A percentile compares a stretch with the other conserved stretches of the same genome.
Evolutionary conservation across 1,139 yeast genomes (phyloP).

Genomic region (Waltiozyma sp.): DNA sequence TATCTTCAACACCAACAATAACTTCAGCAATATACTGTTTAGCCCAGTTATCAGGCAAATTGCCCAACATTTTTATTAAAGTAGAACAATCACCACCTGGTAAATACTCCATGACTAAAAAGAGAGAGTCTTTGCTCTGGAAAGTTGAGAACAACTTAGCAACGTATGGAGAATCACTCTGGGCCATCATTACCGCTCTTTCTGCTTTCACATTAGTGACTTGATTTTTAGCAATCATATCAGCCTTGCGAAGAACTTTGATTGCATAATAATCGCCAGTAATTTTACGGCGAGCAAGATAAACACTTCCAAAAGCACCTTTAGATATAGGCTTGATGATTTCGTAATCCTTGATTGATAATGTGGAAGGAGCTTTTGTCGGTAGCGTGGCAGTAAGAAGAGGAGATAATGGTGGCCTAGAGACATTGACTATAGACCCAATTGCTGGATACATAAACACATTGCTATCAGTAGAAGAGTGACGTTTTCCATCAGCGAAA

Average conservation of each 20-base stretch:
- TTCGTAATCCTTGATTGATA: slow-evolving; percentile 82
- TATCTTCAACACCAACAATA: slow-evolving; percentile 78
- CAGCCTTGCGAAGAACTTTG: slow-evolving; percentile 85
- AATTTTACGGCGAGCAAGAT: slow-evolving; percentile 64
- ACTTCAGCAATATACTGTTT: slow-evolving; percentile 82
- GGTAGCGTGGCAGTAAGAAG: slow-evolving; percentile 45
- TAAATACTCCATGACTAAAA: slow-evolving; percentile 90
- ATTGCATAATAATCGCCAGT: slow-evolving; percentile 96
- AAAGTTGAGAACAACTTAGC: slow-evolving; percentile 84
- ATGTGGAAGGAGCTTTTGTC: slow-evolving; percentile 38
- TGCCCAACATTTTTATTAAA: slow-evolving; percentile 68
- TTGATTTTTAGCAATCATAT: slow-evolving; percentile 95
- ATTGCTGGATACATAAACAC: slow-evolving; percentile 10
- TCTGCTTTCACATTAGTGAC: slow-evolving; percentile 91
- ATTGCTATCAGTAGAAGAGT: slow-evolving; percentile 3
- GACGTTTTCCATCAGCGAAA: slow-evolving; percentile 16
- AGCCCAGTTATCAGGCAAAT: slow-evolving; percentile 81
- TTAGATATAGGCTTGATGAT: slow-evolving; percentile 87
- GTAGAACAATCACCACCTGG: slow-evolving; percentile 97
- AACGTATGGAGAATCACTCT: slow-evolving; percentile 86
- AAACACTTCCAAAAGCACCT: slow-evolving; percentile 97
- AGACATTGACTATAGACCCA: slow-evolving; percentile 6
- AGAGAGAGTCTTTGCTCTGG: slow-evolving; percentile 79
- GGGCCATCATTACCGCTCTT: slow-evolving; percentile 95
- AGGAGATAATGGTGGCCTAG: slow-evolving; percentile 72